phyloP scores from a whole-genome alignment of 2,329 filamentous ascomycete species.

The Penicillium sclerotiorum region DNA sequence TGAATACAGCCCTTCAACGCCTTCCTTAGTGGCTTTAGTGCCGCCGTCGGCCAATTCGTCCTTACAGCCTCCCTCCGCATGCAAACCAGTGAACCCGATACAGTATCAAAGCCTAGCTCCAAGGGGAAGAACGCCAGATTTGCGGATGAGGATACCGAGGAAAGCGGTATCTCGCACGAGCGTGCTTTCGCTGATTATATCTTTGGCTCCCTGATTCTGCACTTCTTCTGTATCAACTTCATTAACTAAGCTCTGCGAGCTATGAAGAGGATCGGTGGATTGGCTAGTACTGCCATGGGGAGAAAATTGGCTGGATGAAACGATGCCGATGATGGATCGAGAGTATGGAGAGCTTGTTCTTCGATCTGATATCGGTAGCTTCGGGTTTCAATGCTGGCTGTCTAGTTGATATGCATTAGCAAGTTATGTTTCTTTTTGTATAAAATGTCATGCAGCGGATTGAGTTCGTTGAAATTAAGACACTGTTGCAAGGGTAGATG shows the following conservation, averaged over 20 bases:
- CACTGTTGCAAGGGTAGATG: too few relatives aligned
- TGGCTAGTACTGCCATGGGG: too few relatives aligned
- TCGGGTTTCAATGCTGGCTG: neutral
- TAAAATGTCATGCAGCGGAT: conserved; percentile 11
- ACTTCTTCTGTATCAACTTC: conserved; percentile 99
- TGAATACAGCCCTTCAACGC: conserved; percentile 86
- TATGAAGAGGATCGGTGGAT: too few relatives aligned
- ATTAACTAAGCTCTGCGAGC: conserved; percentile 75
- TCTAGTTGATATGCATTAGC: neutral
- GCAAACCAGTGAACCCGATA: conserved; percentile 68
- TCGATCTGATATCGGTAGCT: too few relatives aligned
- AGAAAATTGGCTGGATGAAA: neutral
- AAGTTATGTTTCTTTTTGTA: conserved; percentile 13
- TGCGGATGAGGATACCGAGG: conserved; percentile 27
- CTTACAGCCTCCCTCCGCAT: conserved; percentile 88
- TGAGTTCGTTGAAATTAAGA: too few relatives aligned
- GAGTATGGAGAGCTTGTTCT: too few relatives aligned
- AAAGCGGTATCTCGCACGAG: conserved; percentile 41
- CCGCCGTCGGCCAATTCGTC: conserved; percentile 96
- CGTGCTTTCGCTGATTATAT: conserved; percentile 92
- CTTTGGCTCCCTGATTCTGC: conserved; percentile 89
- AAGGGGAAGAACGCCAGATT: conserved; percentile 33
- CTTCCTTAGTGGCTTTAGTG: conserved; percentile 91
- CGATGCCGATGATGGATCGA: too few relatives aligned
- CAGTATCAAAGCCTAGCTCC: conserved; percentile 61